A percentile compares a stretch with the other conserved stretches of the same genome.
These are phyloP conservation scores for Chrysopogon serrulatus DNA, from an alignment of 176 grass and related monocot species.

Conservation along the genomic window DNA sequence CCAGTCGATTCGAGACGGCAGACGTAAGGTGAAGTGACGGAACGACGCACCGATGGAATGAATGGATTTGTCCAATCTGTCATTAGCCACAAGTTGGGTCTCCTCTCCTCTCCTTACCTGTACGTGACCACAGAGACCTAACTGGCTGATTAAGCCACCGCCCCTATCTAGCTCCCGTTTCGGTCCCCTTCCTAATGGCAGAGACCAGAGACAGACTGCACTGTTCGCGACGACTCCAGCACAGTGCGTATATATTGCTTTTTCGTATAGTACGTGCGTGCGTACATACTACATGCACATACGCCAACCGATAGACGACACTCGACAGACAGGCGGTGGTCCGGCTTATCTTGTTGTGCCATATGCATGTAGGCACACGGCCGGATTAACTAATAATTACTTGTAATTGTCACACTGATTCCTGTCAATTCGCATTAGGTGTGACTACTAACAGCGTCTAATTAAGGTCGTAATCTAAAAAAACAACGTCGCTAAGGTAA, in stretches of 20 bases:
- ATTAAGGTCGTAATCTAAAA: too few species aligned
- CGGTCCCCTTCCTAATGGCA: conserved; percentile 16
- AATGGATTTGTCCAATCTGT: not conserved
- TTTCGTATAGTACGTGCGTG: not conserved
- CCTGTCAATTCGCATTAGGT: not conserved
- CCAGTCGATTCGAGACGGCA: too few species aligned
- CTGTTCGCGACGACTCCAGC: conserved; percentile 7
- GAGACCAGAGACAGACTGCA: not conserved
- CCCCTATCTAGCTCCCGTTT: not conserved
- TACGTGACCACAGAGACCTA: conserved; percentile 36
- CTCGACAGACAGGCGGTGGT: not conserved
- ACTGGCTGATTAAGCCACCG: conserved; percentile 7
- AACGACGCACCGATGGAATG: not conserved
- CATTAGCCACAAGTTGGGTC: not conserved
- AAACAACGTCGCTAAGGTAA: too few species aligned
- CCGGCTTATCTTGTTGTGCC: not conserved
- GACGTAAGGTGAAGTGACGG: not conserved
- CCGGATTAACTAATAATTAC: too few species aligned
- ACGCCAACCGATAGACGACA: not conserved
- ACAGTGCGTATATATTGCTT: conserved; percentile 19
- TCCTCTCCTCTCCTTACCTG: not conserved
- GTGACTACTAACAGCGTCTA: not conserved
- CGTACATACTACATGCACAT: not conserved
- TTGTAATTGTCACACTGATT: not conserved
- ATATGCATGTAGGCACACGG: not conserved